Base-by-base conservation (phyloP, 2,329 filamentous ascomycete species). In the Orbilia ellipsospora region DNA sequence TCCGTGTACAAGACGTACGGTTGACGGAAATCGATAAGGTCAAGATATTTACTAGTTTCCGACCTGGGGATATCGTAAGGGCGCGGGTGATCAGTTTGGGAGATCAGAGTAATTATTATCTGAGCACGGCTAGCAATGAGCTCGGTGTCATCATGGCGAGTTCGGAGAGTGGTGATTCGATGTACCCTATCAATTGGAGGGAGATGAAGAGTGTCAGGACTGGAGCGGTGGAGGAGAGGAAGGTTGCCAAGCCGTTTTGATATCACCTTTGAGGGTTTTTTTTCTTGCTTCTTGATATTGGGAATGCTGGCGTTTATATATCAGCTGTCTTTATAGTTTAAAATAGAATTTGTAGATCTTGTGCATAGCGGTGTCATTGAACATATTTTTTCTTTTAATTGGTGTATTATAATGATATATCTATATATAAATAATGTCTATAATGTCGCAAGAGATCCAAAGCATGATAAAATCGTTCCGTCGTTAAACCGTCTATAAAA, bases 21-120 rank as follows among this genome's bases (percentile, higher is more conserved):
- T 93, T 93, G 2, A 97, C 95, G 16, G 95, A 99, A 84, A 97
- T 97, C 84, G 95, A 98, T 82, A 92, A 92, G 79, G 92, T 97
- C 51, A 92, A 91, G 82, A 92, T 98, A 77, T 90, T 92, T 78
- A 93, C 97, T 82, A 92, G 90, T 80, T 98, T 98, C 81, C 87
- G 93, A 78, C 94, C 96, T 0, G 95, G 95, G 0, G 95, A 99
- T 84, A 89, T 98, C 78, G 92, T 99, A 61, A 85, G 92, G 60
- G 95, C 93, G 3, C 88, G 90, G 67, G 93, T 99, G 80, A 90
- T 93, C 80, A 83, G 88, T 85, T 68, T 98, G 13, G 95, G 95
- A 44, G 95, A 99, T 81, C 94, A 98, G 84, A 89, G 91, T 60
- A 96, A 92, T 80, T 99, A 98, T 82, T 99, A 97, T 82, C 87